Conservation (phyloP, 495 filamentous ascomycete genomes). For the Collariella sp. region DNA sequence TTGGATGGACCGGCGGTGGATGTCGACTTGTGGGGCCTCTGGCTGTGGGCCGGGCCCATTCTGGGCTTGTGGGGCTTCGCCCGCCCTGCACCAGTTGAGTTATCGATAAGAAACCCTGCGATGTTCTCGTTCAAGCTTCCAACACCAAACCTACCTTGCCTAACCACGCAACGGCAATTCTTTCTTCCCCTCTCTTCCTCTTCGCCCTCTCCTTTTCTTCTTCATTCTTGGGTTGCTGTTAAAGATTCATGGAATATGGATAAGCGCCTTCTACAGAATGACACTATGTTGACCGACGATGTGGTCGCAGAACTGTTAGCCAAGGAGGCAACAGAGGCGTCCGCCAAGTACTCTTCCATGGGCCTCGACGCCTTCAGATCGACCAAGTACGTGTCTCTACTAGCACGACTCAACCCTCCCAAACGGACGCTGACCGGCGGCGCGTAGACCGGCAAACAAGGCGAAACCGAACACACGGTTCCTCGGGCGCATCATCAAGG, state of each 20-base stretch:
- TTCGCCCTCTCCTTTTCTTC: no score
- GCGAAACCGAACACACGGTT: constrained; percentile 90
- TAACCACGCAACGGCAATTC: no score
- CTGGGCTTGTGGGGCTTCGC: no score
- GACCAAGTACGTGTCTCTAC: constrained; percentile 47
- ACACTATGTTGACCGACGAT: constrained; percentile 54
- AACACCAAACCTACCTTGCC: no score
- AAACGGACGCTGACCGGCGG: constrained; percentile 3
- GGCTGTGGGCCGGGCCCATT: no score
- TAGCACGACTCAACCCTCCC: not conserved
- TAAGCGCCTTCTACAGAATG: constrained; percentile 21
- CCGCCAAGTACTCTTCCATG: constrained; percentile 62
- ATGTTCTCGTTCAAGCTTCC: no score
- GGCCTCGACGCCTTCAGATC: constrained; percentile 61
- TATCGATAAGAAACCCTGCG: no score
- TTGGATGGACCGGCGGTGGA: no score
- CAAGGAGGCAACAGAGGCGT: constrained; percentile 59
- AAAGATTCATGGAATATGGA: constrained; percentile 4
- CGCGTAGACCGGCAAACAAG: constrained; percentile 48
- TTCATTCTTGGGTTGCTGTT: no score
- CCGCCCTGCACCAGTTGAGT: no score
- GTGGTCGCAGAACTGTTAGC: constrained; percentile 66
- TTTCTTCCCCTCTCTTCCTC: no score
- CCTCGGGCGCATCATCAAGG: constrained; percentile 76
- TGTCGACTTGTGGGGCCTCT: no score